Percentiles rank a stretch among this genome's conserved stretches.
phyloP scores from a whole-genome alignment of 1,284 basidiomycete genomes.

The Cryptococcus sp. region DNA sequence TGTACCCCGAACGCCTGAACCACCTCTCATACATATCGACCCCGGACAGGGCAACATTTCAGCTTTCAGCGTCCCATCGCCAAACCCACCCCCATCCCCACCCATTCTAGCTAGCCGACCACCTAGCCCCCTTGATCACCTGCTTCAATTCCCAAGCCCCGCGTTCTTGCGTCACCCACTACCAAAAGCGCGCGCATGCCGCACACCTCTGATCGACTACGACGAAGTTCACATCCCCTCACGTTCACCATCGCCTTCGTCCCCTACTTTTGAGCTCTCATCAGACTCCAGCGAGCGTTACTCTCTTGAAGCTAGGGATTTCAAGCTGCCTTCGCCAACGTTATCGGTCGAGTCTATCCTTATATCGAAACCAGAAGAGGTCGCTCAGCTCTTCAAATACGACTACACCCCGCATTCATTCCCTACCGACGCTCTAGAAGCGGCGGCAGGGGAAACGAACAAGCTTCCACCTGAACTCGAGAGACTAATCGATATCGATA shows the following conservation, averaged over 20 bases:
- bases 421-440: neutral
- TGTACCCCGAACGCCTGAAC: too few species aligned
- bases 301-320: neutral
- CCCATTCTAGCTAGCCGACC: too few species aligned
- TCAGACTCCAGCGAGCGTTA: slow-evolving; percentile 5
- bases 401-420: slow-evolving; percentile 2
- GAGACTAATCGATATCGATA: neutral
- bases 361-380: slow-evolving; percentile 2
- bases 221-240: neutral
- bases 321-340: neutral
- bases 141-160: too few species aligned
- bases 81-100: too few species aligned
- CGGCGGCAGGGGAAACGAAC: neutral
- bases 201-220: neutral
- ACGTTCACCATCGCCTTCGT: slow-evolving; percentile 1
- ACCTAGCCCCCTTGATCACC: too few species aligned
- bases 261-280: slow-evolving; percentile 12
- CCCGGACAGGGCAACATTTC: too few species aligned
- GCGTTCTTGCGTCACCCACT: too few species aligned
- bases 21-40: too few species aligned
- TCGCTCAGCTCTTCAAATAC: slow-evolving; percentile 2
- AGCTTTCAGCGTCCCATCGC: too few species aligned
- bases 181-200: too few species aligned
- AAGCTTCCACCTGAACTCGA: neutral
- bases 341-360: slow-evolving; percentile 7